Evolutionary conservation across 2,329 filamentous ascomycete species (phyloP).

Genomic region (Biscogniauxia sp.): DNA sequence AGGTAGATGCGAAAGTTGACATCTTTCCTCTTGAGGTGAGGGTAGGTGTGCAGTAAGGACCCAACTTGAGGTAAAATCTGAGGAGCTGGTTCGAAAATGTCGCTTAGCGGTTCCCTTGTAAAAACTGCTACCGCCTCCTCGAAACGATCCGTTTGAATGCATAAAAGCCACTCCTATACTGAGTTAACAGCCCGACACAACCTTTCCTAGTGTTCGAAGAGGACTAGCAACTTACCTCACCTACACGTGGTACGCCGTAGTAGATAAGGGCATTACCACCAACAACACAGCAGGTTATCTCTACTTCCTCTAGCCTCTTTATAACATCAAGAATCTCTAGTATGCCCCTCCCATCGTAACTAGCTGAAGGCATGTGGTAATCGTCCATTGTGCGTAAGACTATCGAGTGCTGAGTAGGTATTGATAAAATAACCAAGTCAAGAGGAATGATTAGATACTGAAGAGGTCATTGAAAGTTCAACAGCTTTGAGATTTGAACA

Average conservation of each 20-base stretch:
- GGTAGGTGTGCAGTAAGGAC: constrained; percentile 5
- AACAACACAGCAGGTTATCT: constrained; percentile 3
- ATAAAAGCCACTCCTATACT: constrained; percentile 6
- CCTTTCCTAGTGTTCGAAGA: too few species aligned
- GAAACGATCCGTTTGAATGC: constrained; percentile 4
- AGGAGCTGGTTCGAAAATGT: constrained; percentile 3
- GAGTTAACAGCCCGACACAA: neutral
- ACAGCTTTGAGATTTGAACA: too few species aligned
- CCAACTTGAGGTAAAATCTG: constrained; percentile 2
- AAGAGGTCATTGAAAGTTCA: too few species aligned
- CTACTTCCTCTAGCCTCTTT: constrained; percentile 1
- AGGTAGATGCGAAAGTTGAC: constrained; percentile 7
- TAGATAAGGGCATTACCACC: constrained; percentile 4
- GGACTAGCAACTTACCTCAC: constrained; percentile 1
- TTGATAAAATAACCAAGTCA: too few species aligned
- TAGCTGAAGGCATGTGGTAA: constrained; percentile 1
- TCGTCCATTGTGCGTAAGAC: neutral
- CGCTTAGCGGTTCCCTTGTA: neutral
- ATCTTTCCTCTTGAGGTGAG: constrained; percentile 3
- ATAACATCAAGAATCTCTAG: constrained; percentile 4
- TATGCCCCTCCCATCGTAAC: constrained; percentile 4
- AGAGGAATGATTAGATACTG: too few species aligned
- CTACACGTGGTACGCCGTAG: constrained; percentile 3
- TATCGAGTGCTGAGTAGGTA: too few species aligned
- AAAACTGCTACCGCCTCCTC: constrained; percentile 3